A percentile compares a stretch with the other conserved stretches of the same genome.
Evolutionary conservation across 1,139 yeast genomes (phyloP).

Genomic region (Hansenula lynferdii): DNA sequence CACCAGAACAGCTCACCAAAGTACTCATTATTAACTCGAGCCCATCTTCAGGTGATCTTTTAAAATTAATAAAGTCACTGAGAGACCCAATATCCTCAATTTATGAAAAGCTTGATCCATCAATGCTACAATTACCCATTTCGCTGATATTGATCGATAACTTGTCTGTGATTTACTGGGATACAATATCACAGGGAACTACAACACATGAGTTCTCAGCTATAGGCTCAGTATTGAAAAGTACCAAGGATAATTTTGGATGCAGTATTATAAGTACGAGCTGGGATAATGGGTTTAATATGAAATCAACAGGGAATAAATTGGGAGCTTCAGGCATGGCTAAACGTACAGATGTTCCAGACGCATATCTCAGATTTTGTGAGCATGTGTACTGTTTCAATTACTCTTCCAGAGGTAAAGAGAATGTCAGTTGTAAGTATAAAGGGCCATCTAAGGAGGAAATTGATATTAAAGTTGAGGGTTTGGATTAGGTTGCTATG

Average conservation of each 20-base stretch:
- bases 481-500: no score
- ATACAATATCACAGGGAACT: background rate
- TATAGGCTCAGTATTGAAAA: background rate
- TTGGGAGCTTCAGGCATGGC: background rate
- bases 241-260: conserved; percentile 1
- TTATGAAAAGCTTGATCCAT: background rate
- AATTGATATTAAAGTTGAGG: no score
- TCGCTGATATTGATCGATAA: conserved; percentile 2
- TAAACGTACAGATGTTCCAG: background rate
- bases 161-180: conserved; percentile 1
- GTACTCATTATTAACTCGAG: background rate
- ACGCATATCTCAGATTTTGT: background rate
- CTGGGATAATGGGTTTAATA: conserved; percentile 5
- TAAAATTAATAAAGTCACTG: background rate
- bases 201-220: conserved; percentile 2
- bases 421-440: background rate
- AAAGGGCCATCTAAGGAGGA: no score
- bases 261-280: conserved; percentile 4
- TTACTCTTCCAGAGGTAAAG: background rate
- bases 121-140: background rate
- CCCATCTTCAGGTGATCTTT: background rate
- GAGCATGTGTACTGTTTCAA: background rate
- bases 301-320: background rate
- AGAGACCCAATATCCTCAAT: background rate
- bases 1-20: background rate